Evolutionary conservation across 305 asterid genomes (phyloP).

Genomic region (Solanum hybrid): DNA sequence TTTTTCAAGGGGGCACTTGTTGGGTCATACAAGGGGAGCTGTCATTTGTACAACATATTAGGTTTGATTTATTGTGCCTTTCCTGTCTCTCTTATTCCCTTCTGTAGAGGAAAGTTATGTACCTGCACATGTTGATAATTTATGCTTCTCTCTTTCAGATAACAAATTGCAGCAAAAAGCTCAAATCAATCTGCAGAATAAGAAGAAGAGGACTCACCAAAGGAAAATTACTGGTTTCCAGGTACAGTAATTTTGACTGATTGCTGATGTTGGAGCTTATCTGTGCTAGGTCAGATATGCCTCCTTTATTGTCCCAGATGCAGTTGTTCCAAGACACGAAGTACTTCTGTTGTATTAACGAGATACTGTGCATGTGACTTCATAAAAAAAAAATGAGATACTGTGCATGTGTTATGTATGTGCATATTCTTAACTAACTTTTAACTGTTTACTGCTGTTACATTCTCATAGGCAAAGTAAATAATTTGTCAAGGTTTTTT

Average conservation of each 20-base stretch:
- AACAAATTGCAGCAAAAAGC: constrained; percentile 67
- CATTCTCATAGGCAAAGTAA: not conserved
- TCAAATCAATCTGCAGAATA: constrained; percentile 73
- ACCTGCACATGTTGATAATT: not conserved
- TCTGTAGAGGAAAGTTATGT: not conserved
- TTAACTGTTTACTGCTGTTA: not conserved
- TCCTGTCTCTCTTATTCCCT: not conserved
- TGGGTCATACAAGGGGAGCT: constrained; percentile 96
- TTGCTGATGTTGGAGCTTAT: not conserved
- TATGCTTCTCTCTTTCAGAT: constrained; percentile 29
- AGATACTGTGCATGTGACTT: not conserved
- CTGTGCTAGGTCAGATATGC: not conserved
- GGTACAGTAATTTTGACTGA: constrained; percentile 32
- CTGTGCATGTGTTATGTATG: not conserved
- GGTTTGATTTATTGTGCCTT: constrained; percentile 36
- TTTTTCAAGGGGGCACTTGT: constrained; percentile 75
- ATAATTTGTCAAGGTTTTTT: not conserved
- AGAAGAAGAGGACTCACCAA: constrained; percentile 79
- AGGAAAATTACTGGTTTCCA: constrained; percentile 94
- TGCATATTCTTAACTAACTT: not conserved
- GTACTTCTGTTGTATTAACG: not conserved
- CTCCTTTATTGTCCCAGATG: not conserved
- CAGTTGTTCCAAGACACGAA: not conserved
- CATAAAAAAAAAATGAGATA: no score
- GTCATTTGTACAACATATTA: constrained; percentile 67